Percentiles rank a stretch among this genome's conserved stretches.
phyloP scores from a whole-genome alignment of 2,329 filamentous ascomycete genomes.

The Daldinia sp. region DNA sequence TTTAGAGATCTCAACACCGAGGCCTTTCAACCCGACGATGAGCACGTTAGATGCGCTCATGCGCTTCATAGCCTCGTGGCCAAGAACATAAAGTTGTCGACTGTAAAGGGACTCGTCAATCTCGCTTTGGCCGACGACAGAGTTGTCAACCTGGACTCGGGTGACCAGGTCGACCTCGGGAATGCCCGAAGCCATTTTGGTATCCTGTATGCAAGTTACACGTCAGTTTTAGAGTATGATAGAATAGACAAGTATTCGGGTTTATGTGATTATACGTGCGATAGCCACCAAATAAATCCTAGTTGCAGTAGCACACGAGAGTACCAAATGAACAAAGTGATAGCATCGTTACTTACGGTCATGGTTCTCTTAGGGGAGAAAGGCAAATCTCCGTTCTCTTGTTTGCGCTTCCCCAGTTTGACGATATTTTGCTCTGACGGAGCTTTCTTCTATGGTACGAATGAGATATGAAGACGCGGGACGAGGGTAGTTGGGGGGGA shows the following conservation, averaged over 20 bases:
- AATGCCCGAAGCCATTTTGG: constrained; percentile 54
- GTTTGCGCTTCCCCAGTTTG: constrained; percentile 74
- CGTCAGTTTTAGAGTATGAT: constrained; percentile 15
- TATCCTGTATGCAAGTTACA: constrained; percentile 50
- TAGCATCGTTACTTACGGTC: constrained; percentile 58
- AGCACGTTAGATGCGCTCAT: constrained; percentile 97
- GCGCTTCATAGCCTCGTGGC: constrained; percentile 93
- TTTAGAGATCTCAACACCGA: constrained; percentile 98
- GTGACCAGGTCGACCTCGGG: constrained; percentile 69
- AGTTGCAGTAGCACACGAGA: neutral
- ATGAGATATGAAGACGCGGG: constrained; percentile 1
- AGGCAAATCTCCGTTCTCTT: constrained; percentile 67
- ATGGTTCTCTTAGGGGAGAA: constrained; percentile 67
- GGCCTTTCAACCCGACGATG: constrained; percentile 87
- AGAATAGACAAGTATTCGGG: neutral
- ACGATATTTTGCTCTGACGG: constrained; percentile 43
- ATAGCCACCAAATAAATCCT: neutral
- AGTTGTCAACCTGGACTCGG: constrained; percentile 71
- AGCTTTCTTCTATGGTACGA: constrained; percentile 15
- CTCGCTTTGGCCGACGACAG: constrained; percentile 62
- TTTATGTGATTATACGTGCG: neutral
- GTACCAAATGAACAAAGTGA: neutral
- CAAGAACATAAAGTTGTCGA: constrained; percentile 75
- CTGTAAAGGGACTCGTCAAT: constrained; percentile 80
- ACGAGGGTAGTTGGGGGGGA: neutral